These are phyloP conservation scores for Fusarium longipes DNA, from an alignment of 2,329 filamentous ascomycete genomes.

Conservation along the genomic window DNA sequence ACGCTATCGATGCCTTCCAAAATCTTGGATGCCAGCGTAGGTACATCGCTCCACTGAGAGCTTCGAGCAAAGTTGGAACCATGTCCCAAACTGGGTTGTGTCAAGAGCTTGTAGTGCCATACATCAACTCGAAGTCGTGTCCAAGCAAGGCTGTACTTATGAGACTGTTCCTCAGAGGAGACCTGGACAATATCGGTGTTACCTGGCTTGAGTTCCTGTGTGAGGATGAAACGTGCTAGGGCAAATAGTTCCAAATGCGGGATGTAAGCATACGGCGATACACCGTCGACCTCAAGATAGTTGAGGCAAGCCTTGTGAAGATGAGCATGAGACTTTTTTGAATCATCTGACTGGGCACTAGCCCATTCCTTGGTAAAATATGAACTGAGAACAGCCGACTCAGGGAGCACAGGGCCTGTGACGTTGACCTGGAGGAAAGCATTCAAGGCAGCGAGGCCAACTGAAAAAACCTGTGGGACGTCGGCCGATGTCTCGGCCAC, in stretches of 20 bases:
- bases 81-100: conserved; percentile 65
- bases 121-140: conserved; percentile 78
- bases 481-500: conserved; percentile 4
- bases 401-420: conserved; percentile 80
- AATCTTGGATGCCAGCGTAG: conserved; percentile 64
- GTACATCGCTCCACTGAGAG: conserved; percentile 69
- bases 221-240: conserved; percentile 69
- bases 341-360: conserved; percentile 17
- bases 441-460: conserved; percentile 64
- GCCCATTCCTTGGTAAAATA: conserved; percentile 57
- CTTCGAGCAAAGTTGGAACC: conserved; percentile 67
- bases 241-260: conserved; percentile 86
- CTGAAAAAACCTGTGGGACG: conserved; percentile 38
- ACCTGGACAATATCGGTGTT: conserved; percentile 43
- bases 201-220: conserved; percentile 40
- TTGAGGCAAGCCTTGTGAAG: conserved; percentile 70
- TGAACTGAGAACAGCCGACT: conserved; percentile 47
- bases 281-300: conserved; percentile 82
- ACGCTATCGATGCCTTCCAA: conserved; percentile 57
- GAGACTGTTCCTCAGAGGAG: conserved; percentile 49
- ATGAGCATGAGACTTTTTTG: conserved; percentile 47
- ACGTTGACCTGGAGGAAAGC: conserved; percentile 89
- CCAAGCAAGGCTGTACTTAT: conserved; percentile 66
- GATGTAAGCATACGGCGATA: conserved; percentile 85
- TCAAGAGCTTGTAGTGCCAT: conserved; percentile 71